These are phyloP conservation scores for Cytidiella melzeri DNA, from an alignment of 768 basidiomycete species.

Conservation along the genomic window DNA sequence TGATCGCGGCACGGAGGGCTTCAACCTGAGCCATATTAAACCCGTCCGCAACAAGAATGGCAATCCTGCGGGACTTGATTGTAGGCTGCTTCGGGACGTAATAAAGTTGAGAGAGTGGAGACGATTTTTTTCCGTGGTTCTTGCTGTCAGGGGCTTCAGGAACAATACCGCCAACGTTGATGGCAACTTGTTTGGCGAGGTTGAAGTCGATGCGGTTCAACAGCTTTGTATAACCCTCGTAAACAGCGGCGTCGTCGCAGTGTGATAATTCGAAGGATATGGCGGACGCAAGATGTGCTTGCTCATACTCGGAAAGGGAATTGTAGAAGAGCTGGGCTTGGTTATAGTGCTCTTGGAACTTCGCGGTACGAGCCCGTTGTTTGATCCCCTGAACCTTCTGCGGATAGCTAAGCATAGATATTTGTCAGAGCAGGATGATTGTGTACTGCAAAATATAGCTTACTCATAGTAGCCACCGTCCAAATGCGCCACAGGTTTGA, in stretches of 20 bases:
- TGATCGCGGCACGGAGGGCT: constrained; percentile 49
- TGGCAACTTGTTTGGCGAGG: constrained; percentile 64
- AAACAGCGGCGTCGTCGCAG: constrained; percentile 70
- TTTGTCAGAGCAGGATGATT: constrained; percentile 11
- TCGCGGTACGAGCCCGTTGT: constrained; percentile 55
- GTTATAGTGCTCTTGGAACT: constrained; percentile 73
- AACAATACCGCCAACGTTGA: constrained; percentile 52
- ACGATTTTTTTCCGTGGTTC: constrained; percentile 54
- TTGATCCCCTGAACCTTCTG: constrained; percentile 49
- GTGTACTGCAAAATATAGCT: constrained; percentile 11
- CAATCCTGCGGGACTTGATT: constrained; percentile 64
- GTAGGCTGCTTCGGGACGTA: constrained; percentile 51
- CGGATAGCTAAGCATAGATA: constrained; percentile 31
- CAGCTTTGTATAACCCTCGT: constrained; percentile 57
- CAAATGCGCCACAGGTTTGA: constrained; percentile 39
- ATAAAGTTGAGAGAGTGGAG: constrained; percentile 53
- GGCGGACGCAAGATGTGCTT: constrained; percentile 62
- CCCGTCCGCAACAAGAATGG: constrained; percentile 70
- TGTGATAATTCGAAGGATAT: constrained; percentile 82
- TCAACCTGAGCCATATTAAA: constrained; percentile 58
- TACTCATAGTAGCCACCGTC: constrained; percentile 58
- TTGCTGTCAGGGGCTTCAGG: constrained; percentile 44
- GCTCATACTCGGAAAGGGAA: constrained; percentile 64
- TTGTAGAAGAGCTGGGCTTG: constrained; percentile 84
- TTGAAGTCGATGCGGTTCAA: constrained; percentile 71